A percentile compares a stretch with the other conserved stretches of the same genome.
phyloP scores from a whole-genome alignment of 2,329 filamentous ascomycete species.

The Conoideocrella luteorostrata region DNA sequence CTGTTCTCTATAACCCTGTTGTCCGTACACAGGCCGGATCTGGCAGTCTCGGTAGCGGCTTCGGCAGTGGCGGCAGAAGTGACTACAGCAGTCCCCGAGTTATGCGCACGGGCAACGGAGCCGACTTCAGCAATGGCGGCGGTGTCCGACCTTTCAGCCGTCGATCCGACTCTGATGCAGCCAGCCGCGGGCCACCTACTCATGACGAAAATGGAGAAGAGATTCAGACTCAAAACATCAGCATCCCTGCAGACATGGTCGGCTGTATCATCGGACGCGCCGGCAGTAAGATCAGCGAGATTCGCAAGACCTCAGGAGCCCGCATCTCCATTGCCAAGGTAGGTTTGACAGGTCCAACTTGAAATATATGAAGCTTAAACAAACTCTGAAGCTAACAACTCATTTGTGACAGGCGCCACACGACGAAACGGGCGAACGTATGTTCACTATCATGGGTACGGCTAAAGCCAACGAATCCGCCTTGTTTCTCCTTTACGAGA shows the following conservation, averaged over 20 bases:
- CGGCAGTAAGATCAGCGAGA: slow-evolving; percentile 97
- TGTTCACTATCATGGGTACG: slow-evolving; percentile 99
- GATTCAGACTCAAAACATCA: slow-evolving; percentile 98
- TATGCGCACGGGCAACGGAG: slow-evolving; percentile 94
- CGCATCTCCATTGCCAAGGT: slow-evolving; percentile 96
- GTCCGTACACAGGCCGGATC: slow-evolving; percentile 70
- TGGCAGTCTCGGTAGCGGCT: slow-evolving; percentile 35
- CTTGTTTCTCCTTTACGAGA: slow-evolving; percentile 94
- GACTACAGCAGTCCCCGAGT: slow-evolving; percentile 62
- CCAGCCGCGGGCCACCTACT: slow-evolving; percentile 72
- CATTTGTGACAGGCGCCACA: slow-evolving; percentile 62
- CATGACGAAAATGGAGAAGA: slow-evolving; percentile 96
- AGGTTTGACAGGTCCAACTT: slow-evolving; percentile 14
- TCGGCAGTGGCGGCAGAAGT: slow-evolving; percentile 29
- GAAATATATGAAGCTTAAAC: neutral
- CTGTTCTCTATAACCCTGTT: slow-evolving; percentile 93
- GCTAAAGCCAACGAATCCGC: slow-evolving; percentile 92
- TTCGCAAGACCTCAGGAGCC: slow-evolving; percentile 91
- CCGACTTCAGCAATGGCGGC: slow-evolving; percentile 88
- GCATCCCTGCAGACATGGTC: slow-evolving; percentile 98
- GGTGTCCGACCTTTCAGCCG: slow-evolving; percentile 60
- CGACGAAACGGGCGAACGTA: slow-evolving; percentile 94
- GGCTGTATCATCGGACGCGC: slow-evolving; percentile 96
- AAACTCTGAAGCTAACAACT: neutral
- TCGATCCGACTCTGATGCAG: slow-evolving; percentile 77